phyloP scores from a whole-genome alignment of 2,329 filamentous ascomycete genomes.

The Coniosporium tulheliwenetii region DNA sequence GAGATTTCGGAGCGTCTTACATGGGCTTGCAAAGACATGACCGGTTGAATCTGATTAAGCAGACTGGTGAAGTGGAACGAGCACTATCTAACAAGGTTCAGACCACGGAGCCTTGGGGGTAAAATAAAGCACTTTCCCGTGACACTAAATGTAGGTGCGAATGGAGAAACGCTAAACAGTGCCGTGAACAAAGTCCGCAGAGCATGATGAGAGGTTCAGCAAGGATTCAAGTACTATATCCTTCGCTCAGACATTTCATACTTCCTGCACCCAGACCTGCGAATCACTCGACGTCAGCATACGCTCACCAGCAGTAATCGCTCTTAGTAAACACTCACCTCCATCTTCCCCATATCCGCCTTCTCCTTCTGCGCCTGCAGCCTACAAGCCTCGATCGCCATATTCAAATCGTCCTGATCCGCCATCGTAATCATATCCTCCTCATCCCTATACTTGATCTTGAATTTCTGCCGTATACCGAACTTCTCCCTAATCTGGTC shows the following conservation, averaged over 20 bases:
- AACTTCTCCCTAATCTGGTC: slow-evolving; percentile 80
- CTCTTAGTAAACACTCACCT: slow-evolving; percentile 37
- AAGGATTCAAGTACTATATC: too few relatives aligned
- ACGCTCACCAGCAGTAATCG: not conserved
- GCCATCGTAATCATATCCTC: slow-evolving; percentile 96
- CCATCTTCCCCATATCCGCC: slow-evolving; percentile 80
- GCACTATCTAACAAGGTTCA: too few relatives aligned
- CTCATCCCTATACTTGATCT: slow-evolving; percentile 79
- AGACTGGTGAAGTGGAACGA: too few relatives aligned
- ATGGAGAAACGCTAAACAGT: too few relatives aligned
- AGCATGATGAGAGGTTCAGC: too few relatives aligned
- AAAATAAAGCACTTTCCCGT: too few relatives aligned
- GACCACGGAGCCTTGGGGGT: too few relatives aligned
- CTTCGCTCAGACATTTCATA: not conserved
- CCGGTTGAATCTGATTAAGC: too few relatives aligned
- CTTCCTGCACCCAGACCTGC: not conserved
- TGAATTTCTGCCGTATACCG: slow-evolving; percentile 54
- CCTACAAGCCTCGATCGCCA: slow-evolving; percentile 60
- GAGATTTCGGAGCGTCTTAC: too few relatives aligned
- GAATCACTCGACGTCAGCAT: not conserved
- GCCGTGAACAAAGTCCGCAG: too few relatives aligned
- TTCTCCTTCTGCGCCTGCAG: slow-evolving; percentile 55
- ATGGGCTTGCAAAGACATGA: too few relatives aligned
- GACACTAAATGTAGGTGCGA: too few relatives aligned
- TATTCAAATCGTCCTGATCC: slow-evolving; percentile 89